Conservation (phyloP, 1,139 yeast genomes). For the Saccharomyces hybrid region DNA sequence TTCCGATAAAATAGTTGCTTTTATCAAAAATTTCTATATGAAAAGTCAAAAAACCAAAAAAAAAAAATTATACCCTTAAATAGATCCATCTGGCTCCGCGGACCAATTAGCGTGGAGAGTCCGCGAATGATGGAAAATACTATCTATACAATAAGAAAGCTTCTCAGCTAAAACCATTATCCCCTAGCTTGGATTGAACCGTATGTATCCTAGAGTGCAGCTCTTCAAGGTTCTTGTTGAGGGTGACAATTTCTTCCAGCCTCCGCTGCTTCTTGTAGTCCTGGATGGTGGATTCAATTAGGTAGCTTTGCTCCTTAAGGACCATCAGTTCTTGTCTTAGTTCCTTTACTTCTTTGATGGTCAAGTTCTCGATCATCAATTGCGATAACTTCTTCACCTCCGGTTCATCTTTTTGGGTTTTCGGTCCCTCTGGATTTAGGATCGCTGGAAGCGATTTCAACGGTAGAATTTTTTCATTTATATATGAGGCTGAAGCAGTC, state of each 20-base stretch:
- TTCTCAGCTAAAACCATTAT: conserved; percentile 43
- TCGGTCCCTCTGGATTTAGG: conserved; percentile 25
- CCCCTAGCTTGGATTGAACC: conserved; percentile 53
- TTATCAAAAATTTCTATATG: background rate
- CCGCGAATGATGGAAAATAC: background rate
- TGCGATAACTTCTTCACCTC: conserved; percentile 14
- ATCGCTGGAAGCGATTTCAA: conserved; percentile 42
- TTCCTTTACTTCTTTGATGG: conserved; percentile 43
- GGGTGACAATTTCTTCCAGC: conserved; percentile 66
- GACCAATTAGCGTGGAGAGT: conserved; percentile 1
- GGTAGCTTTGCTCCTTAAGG: conserved; percentile 69
- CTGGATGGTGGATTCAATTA: conserved; percentile 57
- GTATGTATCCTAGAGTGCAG: conserved; percentile 44
- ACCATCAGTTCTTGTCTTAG: conserved; percentile 76
- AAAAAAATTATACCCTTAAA: background rate
- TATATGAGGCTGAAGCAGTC: conserved; percentile 40
- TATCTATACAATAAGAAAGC: background rate
- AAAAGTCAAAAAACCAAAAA: background rate
- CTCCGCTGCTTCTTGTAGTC: conserved; percentile 58
- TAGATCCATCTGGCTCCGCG: background rate
- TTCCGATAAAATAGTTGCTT: background rate
- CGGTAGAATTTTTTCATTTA: conserved; percentile 50
- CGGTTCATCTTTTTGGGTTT: conserved; percentile 11
- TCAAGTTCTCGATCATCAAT: conserved; percentile 17
- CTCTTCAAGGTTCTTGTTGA: conserved; percentile 55